Conservation (phyloP, 352 stramenopile species). For the Thraustotheca clavata region DNA sequence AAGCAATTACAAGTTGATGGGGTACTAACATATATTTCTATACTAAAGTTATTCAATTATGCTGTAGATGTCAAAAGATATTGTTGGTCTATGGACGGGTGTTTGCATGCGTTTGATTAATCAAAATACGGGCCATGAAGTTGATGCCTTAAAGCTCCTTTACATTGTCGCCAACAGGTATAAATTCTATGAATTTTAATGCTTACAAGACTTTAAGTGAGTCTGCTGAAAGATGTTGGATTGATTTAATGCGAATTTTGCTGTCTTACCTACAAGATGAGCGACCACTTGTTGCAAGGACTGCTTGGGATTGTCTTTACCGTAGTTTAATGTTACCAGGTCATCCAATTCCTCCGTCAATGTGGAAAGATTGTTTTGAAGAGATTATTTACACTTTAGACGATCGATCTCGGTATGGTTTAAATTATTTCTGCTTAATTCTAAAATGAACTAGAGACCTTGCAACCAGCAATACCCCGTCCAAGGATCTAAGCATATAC, state of each 20-base stretch:
- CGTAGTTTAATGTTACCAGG: slow-evolving; percentile 69
- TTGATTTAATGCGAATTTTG: slow-evolving; percentile 83
- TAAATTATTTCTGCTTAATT: neutral
- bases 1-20: slow-evolving; percentile 51
- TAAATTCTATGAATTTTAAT: slow-evolving; percentile 21
- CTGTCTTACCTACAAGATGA: slow-evolving; percentile 76
- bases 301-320: slow-evolving; percentile 75
- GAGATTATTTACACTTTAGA: slow-evolving; percentile 85
- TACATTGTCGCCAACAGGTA: slow-evolving; percentile 66
- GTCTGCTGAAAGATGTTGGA: slow-evolving; percentile 34
- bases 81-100: slow-evolving; percentile 75
- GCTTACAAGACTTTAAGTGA: slow-evolving; percentile 62
- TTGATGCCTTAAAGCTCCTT: slow-evolving; percentile 63
- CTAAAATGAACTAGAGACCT: too few species aligned
- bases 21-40: slow-evolving; percentile 33
- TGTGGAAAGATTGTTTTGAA: slow-evolving; percentile 77
- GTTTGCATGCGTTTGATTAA: slow-evolving; percentile 70
- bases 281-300: slow-evolving; percentile 64
- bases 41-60: too few species aligned
- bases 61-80: slow-evolving; percentile 50
- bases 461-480: too few species aligned
- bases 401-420: slow-evolving; percentile 33
- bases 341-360: slow-evolving; percentile 54
- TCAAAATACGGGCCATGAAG: slow-evolving; percentile 64
- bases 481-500: slow-evolving; percentile 63